Base-by-base conservation (phyloP, 1,284 basidiomycete genomes). In the Volvariella surrecta region DNA sequence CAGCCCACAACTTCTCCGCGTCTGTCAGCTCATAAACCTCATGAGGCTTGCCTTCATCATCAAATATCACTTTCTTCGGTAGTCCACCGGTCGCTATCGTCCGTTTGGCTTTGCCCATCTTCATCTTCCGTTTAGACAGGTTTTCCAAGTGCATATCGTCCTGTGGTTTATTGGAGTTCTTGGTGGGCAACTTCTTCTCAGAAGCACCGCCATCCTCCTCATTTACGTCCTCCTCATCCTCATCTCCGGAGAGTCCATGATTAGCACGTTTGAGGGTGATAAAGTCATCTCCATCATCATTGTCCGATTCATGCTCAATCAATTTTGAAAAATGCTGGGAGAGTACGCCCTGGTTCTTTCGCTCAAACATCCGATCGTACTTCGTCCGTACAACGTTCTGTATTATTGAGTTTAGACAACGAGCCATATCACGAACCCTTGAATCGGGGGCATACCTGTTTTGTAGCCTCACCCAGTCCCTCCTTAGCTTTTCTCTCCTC, bases 361-460 rank as follows among this genome's bases (percentile, higher is more conserved):
- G 82, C 57, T 89, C 88, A 58, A 99, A 99, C 91, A 99, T 97
- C 42, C 92, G 81, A 62, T 99, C 96, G 61, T 98, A 97, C 66
- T 96, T 98, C 3, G 96, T 98, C 45, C 89, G 77, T 0, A 93
- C 85, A 17, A 54, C 56, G 31, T 57, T 55, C 48, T 51, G 18
- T 17, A 21, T 19, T n/a, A n/a, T n/a, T n/a, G 18, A 48, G 17
- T 13, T 24, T 41, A 32, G 30, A 10, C 48, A 39, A 11, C 24
- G 24, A 11, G 24, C n/a, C n/a, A n/a, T n/a, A n/a, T n/a, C n/a
- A n/a, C n/a, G n/a, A n/a, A n/a, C n/a, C n/a, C n/a, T n/a, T n/a
- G n/a, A n/a, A n/a, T n/a, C n/a, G n/a, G n/a, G n/a, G n/a, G n/a
- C n/a, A 6, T 28, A 28, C 11, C 24, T 28, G 24, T 11, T 28